phyloP scores from a whole-genome alignment of 1,284 basidiomycete genomes.

The Leccinum subfulvum region DNA sequence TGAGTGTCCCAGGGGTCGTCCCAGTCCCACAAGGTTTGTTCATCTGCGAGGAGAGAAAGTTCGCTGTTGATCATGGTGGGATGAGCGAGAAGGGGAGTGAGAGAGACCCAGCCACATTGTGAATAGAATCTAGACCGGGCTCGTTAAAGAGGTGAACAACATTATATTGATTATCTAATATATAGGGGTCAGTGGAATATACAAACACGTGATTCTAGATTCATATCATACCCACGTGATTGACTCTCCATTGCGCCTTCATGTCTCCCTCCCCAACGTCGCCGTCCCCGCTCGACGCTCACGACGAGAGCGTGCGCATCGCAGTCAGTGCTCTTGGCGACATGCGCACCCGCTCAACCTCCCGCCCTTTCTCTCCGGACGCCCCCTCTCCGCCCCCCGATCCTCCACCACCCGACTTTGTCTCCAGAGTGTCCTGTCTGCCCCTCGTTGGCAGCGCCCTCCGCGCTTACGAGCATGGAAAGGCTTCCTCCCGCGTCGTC shows the following conservation, averaged over 20 bases:
- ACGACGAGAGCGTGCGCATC: slow-evolving; percentile 42
- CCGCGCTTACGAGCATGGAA: slow-evolving; percentile 49
- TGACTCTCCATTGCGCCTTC: background rate
- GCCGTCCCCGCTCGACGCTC: slow-evolving; percentile 26
- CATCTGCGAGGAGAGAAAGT: slow-evolving; percentile 18
- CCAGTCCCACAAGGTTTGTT: slow-evolving; percentile 11
- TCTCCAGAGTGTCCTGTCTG: slow-evolving; percentile 42
- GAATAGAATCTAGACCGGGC: slow-evolving; percentile 1
- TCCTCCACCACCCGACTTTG: slow-evolving; percentile 34
- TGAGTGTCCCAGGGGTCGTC: background rate
- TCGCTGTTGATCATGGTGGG: slow-evolving; percentile 22
- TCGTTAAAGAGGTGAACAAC: slow-evolving; percentile 22
- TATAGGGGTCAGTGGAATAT: slow-evolving; percentile 1
- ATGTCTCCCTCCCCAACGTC: slow-evolving; percentile 1
- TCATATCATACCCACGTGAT: background rate
- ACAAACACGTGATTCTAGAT: slow-evolving; percentile 23
- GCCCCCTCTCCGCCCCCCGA: slow-evolving; percentile 20
- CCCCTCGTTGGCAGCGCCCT: slow-evolving; percentile 50
- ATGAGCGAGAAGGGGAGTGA: background rate
- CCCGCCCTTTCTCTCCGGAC: slow-evolving; percentile 15
- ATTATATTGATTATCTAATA: background rate
- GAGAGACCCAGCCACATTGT: slow-evolving; percentile 16
- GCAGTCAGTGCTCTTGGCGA: slow-evolving; percentile 39
- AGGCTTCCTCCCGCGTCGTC: slow-evolving; percentile 50
- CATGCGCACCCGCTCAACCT: slow-evolving; percentile 31